Percentiles rank a stretch among this genome's conserved stretches.
These are phyloP conservation scores for Boletellus emodensis DNA, from an alignment of 768 basidiomycete species.

Conservation along the genomic window DNA sequence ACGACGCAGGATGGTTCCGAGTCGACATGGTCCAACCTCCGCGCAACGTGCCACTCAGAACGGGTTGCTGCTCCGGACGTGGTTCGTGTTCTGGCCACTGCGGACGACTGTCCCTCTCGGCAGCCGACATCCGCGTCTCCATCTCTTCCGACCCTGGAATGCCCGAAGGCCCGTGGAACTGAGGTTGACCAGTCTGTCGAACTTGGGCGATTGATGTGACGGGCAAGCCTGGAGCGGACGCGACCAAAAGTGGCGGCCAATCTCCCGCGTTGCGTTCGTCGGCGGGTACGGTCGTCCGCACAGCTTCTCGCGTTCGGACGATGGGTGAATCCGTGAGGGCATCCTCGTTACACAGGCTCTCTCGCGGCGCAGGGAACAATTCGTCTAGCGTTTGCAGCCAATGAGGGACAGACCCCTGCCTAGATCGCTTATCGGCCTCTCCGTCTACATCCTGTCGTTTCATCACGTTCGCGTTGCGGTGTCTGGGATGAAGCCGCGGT, in stretches of 20 bases:
- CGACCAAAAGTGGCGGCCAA: constrained; percentile 7
- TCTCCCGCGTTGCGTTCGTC: constrained; percentile 14
- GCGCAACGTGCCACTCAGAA: constrained; percentile 2
- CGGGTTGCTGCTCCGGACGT: not conserved
- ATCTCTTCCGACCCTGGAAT: constrained; percentile 22
- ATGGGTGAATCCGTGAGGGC: constrained; percentile 27
- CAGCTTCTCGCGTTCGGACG: constrained; percentile 12
- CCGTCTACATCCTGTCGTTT: constrained; percentile 8
- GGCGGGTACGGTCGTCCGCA: constrained; percentile 4
- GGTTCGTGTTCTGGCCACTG: constrained; percentile 8
- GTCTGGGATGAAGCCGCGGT: constrained; percentile 7
- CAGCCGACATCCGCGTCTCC: not conserved
- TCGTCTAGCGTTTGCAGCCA: constrained; percentile 22
- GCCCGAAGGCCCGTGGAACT: constrained; percentile 25
- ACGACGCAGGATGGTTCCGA: constrained; percentile 13
- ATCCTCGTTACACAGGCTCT: constrained; percentile 2
- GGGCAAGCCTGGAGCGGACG: constrained; percentile 5
- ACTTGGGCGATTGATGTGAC: constrained; percentile 12
- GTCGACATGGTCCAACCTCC: constrained; percentile 13
- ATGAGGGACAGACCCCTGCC: constrained; percentile 5
- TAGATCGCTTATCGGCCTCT: constrained; percentile 2
- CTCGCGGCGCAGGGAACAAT: constrained; percentile 20
- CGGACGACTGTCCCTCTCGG: constrained; percentile 4
- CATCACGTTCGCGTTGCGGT: constrained; percentile 14
- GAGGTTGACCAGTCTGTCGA: constrained; percentile 1